A percentile compares a stretch with the other conserved stretches of the same genome.
These are phyloP conservation scores for Russula virescens DNA, from an alignment of 768 basidiomycete species.

Conservation along the genomic window DNA sequence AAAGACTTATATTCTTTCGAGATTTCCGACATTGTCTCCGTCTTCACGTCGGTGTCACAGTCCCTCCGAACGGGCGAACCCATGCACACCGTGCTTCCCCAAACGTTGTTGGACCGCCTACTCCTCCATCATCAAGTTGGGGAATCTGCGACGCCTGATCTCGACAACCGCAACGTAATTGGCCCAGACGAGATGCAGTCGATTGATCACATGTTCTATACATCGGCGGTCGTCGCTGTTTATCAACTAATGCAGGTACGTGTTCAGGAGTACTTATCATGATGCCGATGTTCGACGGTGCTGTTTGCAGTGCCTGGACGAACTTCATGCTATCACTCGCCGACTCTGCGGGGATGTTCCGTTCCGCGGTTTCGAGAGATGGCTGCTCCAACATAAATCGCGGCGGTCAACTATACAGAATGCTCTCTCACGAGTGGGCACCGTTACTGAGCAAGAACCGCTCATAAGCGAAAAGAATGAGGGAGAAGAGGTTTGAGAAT, in stretches of 20 bases:
- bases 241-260: slow-evolving; percentile 18
- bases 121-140: slow-evolving; percentile 6
- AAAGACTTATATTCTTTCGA: slow-evolving; percentile 20
- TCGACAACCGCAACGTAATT: slow-evolving; percentile 1
- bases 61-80: slow-evolving; percentile 21
- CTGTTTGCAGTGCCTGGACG: slow-evolving; percentile 17
- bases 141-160: background rate
- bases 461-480: background rate
- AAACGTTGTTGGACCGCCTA: slow-evolving; percentile 21
- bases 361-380: slow-evolving; percentile 17
- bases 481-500: background rate
- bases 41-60: slow-evolving; percentile 27
- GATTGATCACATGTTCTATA: slow-evolving; percentile 19
- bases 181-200: slow-evolving; percentile 16
- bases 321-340: slow-evolving; percentile 15
- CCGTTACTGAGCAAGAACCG: background rate
- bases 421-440: slow-evolving; percentile 9
- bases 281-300: background rate
- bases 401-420: background rate
- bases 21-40: slow-evolving; percentile 41
- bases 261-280: background rate
- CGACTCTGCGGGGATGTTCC: slow-evolving; percentile 18
- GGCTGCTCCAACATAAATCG: slow-evolving; percentile 13
- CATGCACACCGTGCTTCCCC: slow-evolving; percentile 22
- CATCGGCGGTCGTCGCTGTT: slow-evolving; percentile 15